Base-by-base conservation (phyloP, 352 stramenopile genomes). In the Phytophthora sp. region DNA sequence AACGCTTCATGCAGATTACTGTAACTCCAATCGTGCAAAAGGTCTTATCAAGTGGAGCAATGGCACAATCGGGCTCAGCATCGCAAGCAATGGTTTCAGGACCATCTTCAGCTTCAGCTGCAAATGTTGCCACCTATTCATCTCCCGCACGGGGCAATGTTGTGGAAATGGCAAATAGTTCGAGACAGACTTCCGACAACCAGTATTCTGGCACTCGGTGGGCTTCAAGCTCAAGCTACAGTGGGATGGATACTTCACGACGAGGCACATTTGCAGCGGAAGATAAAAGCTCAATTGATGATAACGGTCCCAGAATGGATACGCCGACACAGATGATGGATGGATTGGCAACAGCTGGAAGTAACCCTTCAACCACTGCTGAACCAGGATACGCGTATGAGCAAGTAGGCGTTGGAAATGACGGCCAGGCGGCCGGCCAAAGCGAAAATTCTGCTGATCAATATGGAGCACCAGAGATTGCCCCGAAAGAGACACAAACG, bases 21-120 rank as follows among this genome's bases (percentile, higher is more conserved):
- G 83, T 96, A 21, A 59, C 88, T 24, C 85, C 87, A 15, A 93
- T 96, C 30, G 82, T 93, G 3, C 72, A 71, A 18, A 90, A 91
- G 50, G 78, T 93, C 4, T 56, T 79, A 31, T 70, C 62, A 21
- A 59, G 39, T 28, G 49, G 42, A 32, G 17, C 37, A 43, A 8
- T 45, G 12, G n/a, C 62, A 24, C 43, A 46, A 20, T 32, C 50
- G 20, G 41, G 48, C n/a, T 38, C 45, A 15, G 38, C 4, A 37
- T 59, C 49, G 8, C 44, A 53, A 21, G 17, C 56, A 20, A n/a
- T 15, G 8, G 27, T 28, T 11, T 51, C 55, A 11, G 44, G 43
- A 20, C 31, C 58, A 27, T 51, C 27, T 15, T 17, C 42, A 35
- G 18, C 46, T 32, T 31, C 35, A 15, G 18, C 35, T 18, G 23